These are phyloP conservation scores for Dalbergia oliveri DNA, from an alignment of 306 rosid genomes.

Conservation along the genomic window DNA sequence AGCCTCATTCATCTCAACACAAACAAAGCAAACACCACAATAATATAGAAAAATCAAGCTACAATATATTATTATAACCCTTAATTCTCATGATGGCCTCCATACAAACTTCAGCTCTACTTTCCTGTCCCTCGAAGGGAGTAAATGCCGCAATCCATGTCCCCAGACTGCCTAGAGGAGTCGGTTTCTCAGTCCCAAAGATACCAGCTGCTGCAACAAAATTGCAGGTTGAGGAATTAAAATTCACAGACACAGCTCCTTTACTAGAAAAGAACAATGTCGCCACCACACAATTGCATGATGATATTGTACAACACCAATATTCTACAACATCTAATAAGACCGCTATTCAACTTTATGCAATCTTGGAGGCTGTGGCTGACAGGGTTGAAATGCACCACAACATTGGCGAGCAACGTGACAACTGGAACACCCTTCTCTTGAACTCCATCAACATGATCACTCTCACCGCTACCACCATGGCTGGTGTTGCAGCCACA, in stretches of 20 bases:
- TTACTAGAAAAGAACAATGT: neutral
- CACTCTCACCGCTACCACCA: constrained; percentile 74
- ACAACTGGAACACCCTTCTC: constrained; percentile 75
- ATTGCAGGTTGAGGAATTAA: constrained; percentile 25
- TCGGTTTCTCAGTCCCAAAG: constrained; percentile 15
- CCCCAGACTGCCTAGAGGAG: constrained; percentile 25
- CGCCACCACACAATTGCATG: neutral
- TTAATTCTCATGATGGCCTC: neutral
- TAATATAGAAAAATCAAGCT: neutral
- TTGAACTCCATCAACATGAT: constrained; percentile 79
- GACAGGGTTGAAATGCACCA: constrained; percentile 79
- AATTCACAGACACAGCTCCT: constrained; percentile 24
- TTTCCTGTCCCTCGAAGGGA: constrained; percentile 21
- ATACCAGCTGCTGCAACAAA: constrained; percentile 7
- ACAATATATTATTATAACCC: too few relatives aligned
- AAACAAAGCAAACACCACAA: too few relatives aligned
- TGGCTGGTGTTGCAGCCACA: constrained; percentile 64
- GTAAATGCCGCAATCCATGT: constrained; percentile 18
- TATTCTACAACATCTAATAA: constrained; percentile 12
- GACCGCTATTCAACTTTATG: constrained; percentile 50
- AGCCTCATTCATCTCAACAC: too few relatives aligned
- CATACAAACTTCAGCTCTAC: constrained; percentile 43
- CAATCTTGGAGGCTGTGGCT: constrained; percentile 60
- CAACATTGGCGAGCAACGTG: constrained; percentile 70
- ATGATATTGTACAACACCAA: neutral